phyloP scores from a whole-genome alignment of 106 monocot genomes.

The Allium fistulosum region DNA sequence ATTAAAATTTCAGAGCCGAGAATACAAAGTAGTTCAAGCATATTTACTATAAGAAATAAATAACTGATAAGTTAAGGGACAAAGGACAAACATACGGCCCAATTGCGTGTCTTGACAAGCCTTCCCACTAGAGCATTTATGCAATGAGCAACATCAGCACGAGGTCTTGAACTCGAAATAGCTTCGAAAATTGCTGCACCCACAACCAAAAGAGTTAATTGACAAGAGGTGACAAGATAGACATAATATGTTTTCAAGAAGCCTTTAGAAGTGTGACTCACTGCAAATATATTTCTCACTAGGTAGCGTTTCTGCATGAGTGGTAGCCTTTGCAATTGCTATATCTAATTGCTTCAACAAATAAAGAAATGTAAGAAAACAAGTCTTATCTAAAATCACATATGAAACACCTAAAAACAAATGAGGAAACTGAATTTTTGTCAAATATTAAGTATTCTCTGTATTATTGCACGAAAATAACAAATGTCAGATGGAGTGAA shows the following conservation, averaged over 20 bases:
- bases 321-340: slow-evolving; percentile 53
- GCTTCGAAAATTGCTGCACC: slow-evolving; percentile 39
- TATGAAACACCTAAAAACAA: neutral
- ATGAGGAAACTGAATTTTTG: neutral
- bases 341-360: slow-evolving; percentile 36
- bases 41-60: neutral
- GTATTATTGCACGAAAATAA: too few relatives aligned
- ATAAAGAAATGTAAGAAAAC: neutral
- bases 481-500: neutral
- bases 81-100: slow-evolving; percentile 38
- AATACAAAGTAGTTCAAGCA: slow-evolving; percentile 2
- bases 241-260: neutral
- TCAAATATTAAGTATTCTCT: neutral
- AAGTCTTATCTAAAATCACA: neutral
- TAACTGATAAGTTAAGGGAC: too few relatives aligned
- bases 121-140: slow-evolving; percentile 37
- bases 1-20: too few relatives aligned
- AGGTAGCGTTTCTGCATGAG: slow-evolving; percentile 35
- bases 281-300: slow-evolving; percentile 46
- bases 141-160: slow-evolving; percentile 49
- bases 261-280: slow-evolving; percentile 11
- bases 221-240: too few relatives aligned
- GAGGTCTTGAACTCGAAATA: slow-evolving; percentile 38
- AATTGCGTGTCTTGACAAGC: slow-evolving; percentile 43
- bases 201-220: too few relatives aligned